Evolutionary conservation across 75 land plant genomes (phyloP), one percentile per base, ranked within the genome.

Genomic region (Chamaecyparis obtusa): DNA sequence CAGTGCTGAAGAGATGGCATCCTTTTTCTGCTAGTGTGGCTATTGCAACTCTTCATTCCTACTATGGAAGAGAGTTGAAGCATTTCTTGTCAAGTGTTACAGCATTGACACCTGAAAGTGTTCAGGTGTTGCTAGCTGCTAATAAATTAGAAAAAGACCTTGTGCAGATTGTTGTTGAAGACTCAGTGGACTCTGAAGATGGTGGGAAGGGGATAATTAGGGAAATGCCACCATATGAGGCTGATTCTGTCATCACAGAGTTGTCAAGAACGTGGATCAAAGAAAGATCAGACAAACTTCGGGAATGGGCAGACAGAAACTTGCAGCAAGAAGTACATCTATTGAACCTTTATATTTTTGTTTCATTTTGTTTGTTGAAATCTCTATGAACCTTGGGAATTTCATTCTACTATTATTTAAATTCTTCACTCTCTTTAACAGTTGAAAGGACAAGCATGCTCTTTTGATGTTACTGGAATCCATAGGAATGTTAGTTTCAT

Each of bases 151-250:
- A 98, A 89, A 94, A 96, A 85, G 93, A 92, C 87, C 96, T 98
- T 72, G 99, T 98, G 17, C 91, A 92, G 57, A 96, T 95, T 81
- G 99, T 95, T 64, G 99, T 98, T 76, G 99, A 98, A 88, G 99
- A 95, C 85, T 94, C 96, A 32, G 99, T 94, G 27, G 99, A 98
- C 85, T 91, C 94, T 91, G 99, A 98, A 39, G 99, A 98, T 91
- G 99, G 98, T 87, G 99, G 99, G 55, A 98, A 96, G 91, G 94
- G 92, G 55, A 86, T 98, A 2, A 96, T 98, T 71, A 91, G 99
- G 78, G 97, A 96, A 91, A 98, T 98, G 99, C 95, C 95, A 81
- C 99, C 99, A 72, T 98, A 90, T 91, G 99, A 98, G 88, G 96
- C 94, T 78, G 95, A 96, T 84, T 81, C 90, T 88, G 90, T 90